phyloP scores from a whole-genome alignment of 1,284 basidiomycete species.

The Pulveroboletus sp. region DNA sequence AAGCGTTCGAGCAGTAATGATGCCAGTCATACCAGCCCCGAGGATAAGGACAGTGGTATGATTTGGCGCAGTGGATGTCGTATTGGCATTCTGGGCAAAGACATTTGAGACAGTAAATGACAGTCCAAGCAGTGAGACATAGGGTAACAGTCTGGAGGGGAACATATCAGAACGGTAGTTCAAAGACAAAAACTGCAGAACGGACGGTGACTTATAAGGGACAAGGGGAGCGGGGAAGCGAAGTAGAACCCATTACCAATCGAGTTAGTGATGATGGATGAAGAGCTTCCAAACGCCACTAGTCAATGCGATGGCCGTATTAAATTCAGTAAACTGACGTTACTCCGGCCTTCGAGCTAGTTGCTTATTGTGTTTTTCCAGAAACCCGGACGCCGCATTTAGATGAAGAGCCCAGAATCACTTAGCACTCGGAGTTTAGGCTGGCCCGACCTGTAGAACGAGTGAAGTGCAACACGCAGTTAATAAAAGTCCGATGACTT shows the following conservation, averaged over 20 bases:
- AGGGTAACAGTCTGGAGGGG: neutral
- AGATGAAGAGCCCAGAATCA: neutral
- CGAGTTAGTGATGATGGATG: neutral
- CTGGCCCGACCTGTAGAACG: too few species aligned
- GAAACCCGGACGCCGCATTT: too few species aligned
- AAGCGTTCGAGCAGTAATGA: constrained; percentile 63
- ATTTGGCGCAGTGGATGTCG: constrained; percentile 2
- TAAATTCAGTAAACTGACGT: neutral
- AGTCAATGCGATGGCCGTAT: neutral
- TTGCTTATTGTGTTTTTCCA: neutral
- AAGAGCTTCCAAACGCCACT: neutral
- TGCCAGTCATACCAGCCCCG: constrained; percentile 66
- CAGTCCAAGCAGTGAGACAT: neutral
- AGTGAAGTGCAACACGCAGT: neutral
- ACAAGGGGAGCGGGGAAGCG: neutral
- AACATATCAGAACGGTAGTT: constrained; percentile 8
- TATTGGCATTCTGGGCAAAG: neutral
- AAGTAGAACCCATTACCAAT: neutral
- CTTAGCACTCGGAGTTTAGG: too few species aligned
- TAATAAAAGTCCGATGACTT: neutral
- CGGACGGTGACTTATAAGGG: neutral
- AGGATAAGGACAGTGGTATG: constrained; percentile 47
- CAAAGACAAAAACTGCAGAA: neutral
- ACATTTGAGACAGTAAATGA: neutral
- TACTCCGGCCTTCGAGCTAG: neutral